phyloP scores from a whole-genome alignment of 768 basidiomycete genomes.

The Rhizopogon salebrosus region DNA sequence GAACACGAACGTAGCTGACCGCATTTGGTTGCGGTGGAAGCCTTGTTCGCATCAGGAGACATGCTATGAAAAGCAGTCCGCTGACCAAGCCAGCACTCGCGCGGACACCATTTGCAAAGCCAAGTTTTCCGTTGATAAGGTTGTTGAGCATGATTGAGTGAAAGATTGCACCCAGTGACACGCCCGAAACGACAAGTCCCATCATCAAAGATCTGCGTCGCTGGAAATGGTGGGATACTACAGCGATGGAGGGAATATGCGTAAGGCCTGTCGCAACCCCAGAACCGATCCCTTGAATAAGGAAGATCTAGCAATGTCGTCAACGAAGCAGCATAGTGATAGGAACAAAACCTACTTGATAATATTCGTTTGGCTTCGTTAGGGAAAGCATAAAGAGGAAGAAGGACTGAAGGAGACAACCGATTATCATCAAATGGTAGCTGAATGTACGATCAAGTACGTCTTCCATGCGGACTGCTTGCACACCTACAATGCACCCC shows the following conservation, averaged over 20 bases:
- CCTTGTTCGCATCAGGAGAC: constrained; percentile 34
- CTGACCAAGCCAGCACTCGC: constrained; percentile 35
- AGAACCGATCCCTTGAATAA: constrained; percentile 37
- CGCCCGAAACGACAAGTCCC: constrained; percentile 40
- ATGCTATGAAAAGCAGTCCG: constrained; percentile 30
- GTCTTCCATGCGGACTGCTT: neutral
- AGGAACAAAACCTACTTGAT: constrained; percentile 23
- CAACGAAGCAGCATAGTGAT: neutral
- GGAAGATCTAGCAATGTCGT: constrained; percentile 28
- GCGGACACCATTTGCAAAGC: constrained; percentile 37
- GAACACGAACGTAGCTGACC: constrained; percentile 10
- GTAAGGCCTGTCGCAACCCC: constrained; percentile 40
- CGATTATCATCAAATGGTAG: constrained; percentile 39
- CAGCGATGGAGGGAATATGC: constrained; percentile 37
- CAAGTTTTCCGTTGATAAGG: constrained; percentile 32
- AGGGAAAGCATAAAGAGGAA: constrained; percentile 42
- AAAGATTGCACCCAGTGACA: constrained; percentile 48
- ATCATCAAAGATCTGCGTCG: constrained; percentile 36
- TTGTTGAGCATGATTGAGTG: constrained; percentile 61
- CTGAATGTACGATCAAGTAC: constrained; percentile 15
- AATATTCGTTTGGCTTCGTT: constrained; percentile 28
- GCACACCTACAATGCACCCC: constrained; percentile 42
- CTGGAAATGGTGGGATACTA: constrained; percentile 42
- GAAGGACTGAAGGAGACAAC: constrained; percentile 36
- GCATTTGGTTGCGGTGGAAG: constrained; percentile 22